Evolutionary conservation across 2,329 filamentous ascomycete species (phyloP).

Genomic region (Xylaria sp.): DNA sequence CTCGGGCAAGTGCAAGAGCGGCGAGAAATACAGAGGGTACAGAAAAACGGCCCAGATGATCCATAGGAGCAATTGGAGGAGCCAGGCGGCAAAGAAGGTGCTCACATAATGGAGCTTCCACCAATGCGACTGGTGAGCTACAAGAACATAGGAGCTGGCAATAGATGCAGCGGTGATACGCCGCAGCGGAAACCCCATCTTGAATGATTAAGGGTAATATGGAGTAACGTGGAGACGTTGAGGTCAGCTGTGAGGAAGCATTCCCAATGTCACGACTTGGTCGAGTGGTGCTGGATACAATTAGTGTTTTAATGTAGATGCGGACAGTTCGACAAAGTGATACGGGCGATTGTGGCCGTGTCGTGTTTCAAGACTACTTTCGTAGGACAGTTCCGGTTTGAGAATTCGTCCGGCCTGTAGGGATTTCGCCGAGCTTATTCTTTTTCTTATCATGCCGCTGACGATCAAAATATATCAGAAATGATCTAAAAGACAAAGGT

Average conservation of each 20-base stretch:
- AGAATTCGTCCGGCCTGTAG: background rate
- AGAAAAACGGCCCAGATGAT: background rate
- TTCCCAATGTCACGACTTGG: too few relatives aligned
- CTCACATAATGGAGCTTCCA: background rate
- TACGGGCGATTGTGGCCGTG: too few relatives aligned
- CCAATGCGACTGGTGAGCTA: background rate
- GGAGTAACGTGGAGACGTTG: background rate
- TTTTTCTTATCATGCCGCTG: background rate
- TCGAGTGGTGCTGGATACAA: too few relatives aligned
- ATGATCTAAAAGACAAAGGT: background rate
- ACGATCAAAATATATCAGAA: background rate
- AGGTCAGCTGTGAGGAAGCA: background rate
- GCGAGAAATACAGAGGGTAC: background rate
- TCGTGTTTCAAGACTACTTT: background rate
- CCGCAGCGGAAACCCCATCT: background rate
- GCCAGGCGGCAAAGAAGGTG: background rate
- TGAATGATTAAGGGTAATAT: background rate
- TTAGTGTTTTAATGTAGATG: too few relatives aligned
- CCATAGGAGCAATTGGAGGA: background rate
- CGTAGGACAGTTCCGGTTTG: background rate
- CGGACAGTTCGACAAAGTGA: too few relatives aligned
- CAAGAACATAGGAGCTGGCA: background rate
- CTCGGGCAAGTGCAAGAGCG: background rate
- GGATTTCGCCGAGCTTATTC: background rate
- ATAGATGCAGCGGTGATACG: background rate